Percentiles rank a stretch among this genome's conserved stretches.
Conservation (phyloP, 176 grass and related monocot species). For the Areca catechu region DNA sequence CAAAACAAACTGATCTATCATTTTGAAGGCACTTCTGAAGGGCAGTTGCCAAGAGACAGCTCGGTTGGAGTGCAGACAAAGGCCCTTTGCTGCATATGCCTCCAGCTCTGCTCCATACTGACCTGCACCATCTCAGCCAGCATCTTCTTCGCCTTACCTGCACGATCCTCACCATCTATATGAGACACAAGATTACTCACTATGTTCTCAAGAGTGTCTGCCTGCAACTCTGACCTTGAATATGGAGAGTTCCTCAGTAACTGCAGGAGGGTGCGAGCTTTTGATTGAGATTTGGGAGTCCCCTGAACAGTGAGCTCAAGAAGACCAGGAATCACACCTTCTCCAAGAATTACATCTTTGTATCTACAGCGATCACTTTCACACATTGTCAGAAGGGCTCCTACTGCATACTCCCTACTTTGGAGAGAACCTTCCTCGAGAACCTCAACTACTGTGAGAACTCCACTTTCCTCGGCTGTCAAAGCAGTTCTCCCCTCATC, state of each 20-base stretch:
- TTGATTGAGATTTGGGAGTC: constrained; percentile 54
- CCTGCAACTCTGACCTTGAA: constrained; percentile 36
- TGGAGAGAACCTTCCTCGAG: constrained; percentile 81
- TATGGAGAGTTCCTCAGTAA: constrained; percentile 51
- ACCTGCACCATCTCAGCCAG: constrained; percentile 88
- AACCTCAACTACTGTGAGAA: constrained; percentile 74
- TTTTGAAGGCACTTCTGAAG: constrained; percentile 6
- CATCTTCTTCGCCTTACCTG: constrained; percentile 82
- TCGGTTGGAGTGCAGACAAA: constrained; percentile 20
- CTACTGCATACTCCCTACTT: constrained; percentile 68
- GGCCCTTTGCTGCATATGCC: constrained; percentile 84
- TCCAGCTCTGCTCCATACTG: constrained; percentile 97
- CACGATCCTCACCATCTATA: constrained; percentile 63
- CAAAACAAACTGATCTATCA: constrained; percentile 19
- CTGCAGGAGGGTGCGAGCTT: constrained; percentile 60
- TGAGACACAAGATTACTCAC: constrained; percentile 71
- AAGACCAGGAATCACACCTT: constrained; percentile 81
- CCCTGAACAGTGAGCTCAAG: constrained; percentile 82
- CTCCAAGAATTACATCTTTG: constrained; percentile 58
- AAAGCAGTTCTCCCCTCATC: constrained; percentile 52
- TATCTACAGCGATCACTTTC: constrained; percentile 65
- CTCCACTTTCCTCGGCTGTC: constrained; percentile 50
- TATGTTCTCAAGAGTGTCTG: constrained; percentile 70
- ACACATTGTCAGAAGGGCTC: constrained; percentile 60
- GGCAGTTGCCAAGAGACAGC: too few species aligned